phyloP scores from a whole-genome alignment of 495 filamentous ascomycete genomes.

The Parathielavia hyrcaniae region DNA sequence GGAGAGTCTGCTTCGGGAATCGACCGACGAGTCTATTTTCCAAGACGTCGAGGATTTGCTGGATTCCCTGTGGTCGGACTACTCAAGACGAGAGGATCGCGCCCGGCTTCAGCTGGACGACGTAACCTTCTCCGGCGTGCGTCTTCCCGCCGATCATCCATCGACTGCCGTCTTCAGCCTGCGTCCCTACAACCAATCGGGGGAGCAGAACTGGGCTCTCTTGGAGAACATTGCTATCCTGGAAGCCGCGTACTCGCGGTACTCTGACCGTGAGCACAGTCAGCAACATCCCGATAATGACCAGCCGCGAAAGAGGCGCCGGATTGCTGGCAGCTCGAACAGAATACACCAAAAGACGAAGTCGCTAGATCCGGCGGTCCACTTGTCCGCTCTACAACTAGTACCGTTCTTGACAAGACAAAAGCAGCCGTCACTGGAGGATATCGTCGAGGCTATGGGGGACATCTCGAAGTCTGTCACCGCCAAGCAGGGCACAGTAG shows the following conservation, averaged over 20 bases:
- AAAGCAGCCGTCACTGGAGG: constrained; percentile 32
- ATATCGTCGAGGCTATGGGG: constrained; percentile 35
- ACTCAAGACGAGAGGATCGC: constrained; percentile 61
- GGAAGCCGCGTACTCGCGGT: constrained; percentile 39
- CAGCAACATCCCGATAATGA: constrained; percentile 30
- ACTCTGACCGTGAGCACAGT: constrained; percentile 23
- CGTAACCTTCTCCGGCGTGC: constrained; percentile 48
- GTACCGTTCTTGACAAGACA: constrained; percentile 61
- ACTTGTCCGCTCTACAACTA: constrained; percentile 68
- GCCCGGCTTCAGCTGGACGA: constrained; percentile 74
- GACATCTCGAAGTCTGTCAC: constrained; percentile 34
- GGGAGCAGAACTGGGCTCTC: constrained; percentile 50
- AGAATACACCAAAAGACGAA: constrained; percentile 57
- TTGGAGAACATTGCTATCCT: constrained; percentile 47
- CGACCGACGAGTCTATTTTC: constrained; percentile 28
- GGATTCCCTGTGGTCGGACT: constrained; percentile 63
- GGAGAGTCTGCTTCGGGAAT: constrained; percentile 34
- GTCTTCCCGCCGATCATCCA: constrained; percentile 32
- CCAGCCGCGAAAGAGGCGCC: constrained; percentile 58
- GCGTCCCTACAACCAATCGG: constrained; percentile 40
- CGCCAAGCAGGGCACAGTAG: constrained; percentile 34
- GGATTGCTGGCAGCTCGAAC: constrained; percentile 50
- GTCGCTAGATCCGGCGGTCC: constrained; percentile 48
- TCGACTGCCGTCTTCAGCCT: constrained; percentile 42
- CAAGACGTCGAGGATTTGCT: constrained; percentile 47